A percentile compares a stretch with the other conserved stretches of the same genome.
phyloP scores from a whole-genome alignment of 441 rosid species.

The Bruguiera hainesii region DNA sequence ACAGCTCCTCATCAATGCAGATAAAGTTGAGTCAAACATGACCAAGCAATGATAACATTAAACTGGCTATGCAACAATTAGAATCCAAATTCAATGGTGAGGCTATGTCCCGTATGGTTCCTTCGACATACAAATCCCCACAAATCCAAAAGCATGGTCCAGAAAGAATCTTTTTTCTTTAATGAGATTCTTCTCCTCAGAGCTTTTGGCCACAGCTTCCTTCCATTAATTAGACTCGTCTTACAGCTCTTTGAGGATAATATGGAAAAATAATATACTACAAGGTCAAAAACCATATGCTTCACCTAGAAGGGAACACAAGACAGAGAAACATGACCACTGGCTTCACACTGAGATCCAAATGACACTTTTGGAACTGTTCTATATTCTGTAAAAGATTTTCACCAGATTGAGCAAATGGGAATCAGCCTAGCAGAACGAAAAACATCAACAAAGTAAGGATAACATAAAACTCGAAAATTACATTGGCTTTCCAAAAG shows the following conservation, averaged over 20 bases:
- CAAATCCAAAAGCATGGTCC: background rate
- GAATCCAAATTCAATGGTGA: background rate
- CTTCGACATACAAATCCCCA: conserved; percentile 1
- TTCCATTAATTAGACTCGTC: conserved; percentile 36
- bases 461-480: background rate
- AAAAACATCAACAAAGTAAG: background rate
- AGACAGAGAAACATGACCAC: conserved; percentile 15
- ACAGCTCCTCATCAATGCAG: background rate
- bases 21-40: background rate
- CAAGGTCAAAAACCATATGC: background rate
- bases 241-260: conserved; percentile 62
- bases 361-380: conserved; percentile 84
- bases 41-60: background rate
- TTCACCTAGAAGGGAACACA: background rate
- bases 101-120: background rate
- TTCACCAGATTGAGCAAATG: background rate
- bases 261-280: background rate
- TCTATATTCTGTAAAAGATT: conserved; percentile 54
- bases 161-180: background rate
- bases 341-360: conserved; percentile 75
- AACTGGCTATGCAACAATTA: background rate
- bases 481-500: background rate
- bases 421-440: background rate
- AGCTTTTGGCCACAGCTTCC: conserved; percentile 32
- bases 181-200: conserved; percentile 6